Conservation (phyloP, 1,139 yeast species). For the Scheffersomyces lignicola region DNA sequence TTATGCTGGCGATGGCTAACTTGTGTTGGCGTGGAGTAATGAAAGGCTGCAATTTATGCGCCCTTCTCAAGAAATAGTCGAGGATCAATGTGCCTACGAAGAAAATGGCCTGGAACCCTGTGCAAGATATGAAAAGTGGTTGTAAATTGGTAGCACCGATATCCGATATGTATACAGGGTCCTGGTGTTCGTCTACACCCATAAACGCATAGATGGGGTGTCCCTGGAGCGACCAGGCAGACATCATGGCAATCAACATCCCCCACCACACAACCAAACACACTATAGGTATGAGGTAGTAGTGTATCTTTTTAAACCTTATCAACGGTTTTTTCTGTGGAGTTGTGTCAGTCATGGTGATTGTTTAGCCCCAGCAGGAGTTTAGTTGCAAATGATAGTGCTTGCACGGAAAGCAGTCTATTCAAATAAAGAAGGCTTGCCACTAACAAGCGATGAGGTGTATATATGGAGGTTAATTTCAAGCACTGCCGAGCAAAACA, state of each 20-base stretch:
- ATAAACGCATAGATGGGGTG: slow-evolving; percentile 67
- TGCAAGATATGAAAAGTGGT: slow-evolving; percentile 79
- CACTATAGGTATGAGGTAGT: slow-evolving; percentile 33
- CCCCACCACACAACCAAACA: slow-evolving; percentile 40
- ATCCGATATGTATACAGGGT: slow-evolving; percentile 76
- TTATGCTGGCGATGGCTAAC: slow-evolving; percentile 52
- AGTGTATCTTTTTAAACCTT: slow-evolving; percentile 33
- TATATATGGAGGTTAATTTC: too few species aligned
- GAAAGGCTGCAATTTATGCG: slow-evolving; percentile 55
- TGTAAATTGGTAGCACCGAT: slow-evolving; percentile 83
- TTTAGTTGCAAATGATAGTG: background rate
- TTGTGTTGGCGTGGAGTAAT: slow-evolving; percentile 47
- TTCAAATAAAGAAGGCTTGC: too few species aligned
- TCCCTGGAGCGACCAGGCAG: slow-evolving; percentile 74
- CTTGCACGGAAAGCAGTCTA: background rate
- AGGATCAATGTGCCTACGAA: slow-evolving; percentile 65
- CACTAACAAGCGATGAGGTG: too few species aligned
- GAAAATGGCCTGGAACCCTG: slow-evolving; percentile 76
- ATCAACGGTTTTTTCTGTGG: slow-evolving; percentile 11
- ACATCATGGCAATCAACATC: slow-evolving; percentile 40
- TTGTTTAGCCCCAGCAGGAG: too few species aligned
- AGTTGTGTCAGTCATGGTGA: slow-evolving; percentile 1
- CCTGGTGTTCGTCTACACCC: slow-evolving; percentile 37
- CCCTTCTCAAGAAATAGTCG: slow-evolving; percentile 56
- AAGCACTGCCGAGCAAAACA: too few species aligned